Base-by-base conservation (phyloP, 176 grass and related monocot species). In the Pontederia paniculata region DNA sequence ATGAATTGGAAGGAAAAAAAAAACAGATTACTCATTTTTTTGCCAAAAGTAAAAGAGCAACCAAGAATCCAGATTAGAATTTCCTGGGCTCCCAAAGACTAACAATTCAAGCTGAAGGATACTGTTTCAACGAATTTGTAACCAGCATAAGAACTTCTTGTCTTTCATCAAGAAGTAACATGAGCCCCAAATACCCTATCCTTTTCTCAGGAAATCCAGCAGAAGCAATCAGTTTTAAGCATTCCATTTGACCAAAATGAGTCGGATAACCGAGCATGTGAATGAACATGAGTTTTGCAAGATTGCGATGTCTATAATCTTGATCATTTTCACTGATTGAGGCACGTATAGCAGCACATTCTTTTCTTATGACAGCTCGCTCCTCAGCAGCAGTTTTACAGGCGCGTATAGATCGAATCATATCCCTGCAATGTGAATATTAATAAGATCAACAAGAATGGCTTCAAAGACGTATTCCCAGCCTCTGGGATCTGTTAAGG, bases 101-200 rank as follows among this genome's bases (percentile, higher is more conserved):
- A 12, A 15, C 22, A 37, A 52, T 10, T 44, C 9, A 45, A 68
- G 50, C 22, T 17, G 66, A 58, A 42, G 91, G 93, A 97, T 97
- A 97, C 93, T 97, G 93, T 72, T 97, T 97, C 74, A 97, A 81
- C 22, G 93, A 97, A 76, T 97, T 97, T 60, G 93, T 97, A 77
- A 97, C 93, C 55, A 97, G 77, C 93, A 97, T 97, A 73, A 97
- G 80, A 65, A 97, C 93, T 84, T 97, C 93, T 70, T 97, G 93
- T 77, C 93, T 88, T 78, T 97, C 93, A 53, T 97, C 93, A 10
- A 97, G 77, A 62, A 97, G 83, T 63, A 97, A 77, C 86, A 77
- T 97, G 64, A 97, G 77, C 8, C 93, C 93, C 18, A 97, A 74
- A 74, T 97, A 97, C 14, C 93, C 93, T 65, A 97, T 88, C 71